Evolutionary conservation across 495 filamentous ascomycete genomes (phyloP).

Genomic region (Penicillium diatomitis): DNA sequence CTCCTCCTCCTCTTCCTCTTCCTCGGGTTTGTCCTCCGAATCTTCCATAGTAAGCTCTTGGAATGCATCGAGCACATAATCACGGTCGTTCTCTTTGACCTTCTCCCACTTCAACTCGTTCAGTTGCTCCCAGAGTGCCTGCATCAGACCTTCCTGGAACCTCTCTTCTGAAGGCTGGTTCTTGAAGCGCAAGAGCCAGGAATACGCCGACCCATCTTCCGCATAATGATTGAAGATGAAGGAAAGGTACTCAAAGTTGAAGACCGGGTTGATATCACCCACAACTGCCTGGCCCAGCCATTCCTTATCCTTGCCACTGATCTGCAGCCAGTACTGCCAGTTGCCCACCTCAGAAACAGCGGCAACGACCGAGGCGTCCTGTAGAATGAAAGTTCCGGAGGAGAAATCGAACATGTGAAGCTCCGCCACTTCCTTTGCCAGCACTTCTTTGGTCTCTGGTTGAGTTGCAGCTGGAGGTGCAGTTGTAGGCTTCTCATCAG

Average conservation of each 20-base stretch:
- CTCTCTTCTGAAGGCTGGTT: constrained; percentile 68
- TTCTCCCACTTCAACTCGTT: constrained; percentile 94
- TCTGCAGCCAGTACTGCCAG: constrained; percentile 96
- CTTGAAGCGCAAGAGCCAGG: constrained; percentile 90
- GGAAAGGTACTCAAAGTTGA: constrained; percentile 95
- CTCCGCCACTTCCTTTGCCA: constrained; percentile 71
- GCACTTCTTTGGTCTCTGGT: constrained; percentile 61
- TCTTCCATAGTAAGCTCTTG: constrained; percentile 93
- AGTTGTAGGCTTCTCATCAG: constrained; percentile 21
- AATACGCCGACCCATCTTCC: constrained; percentile 81
- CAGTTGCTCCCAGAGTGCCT: constrained; percentile 92
- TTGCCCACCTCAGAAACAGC: constrained; percentile 77
- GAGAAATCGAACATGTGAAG: constrained; percentile 89
- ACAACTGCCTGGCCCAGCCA: constrained; percentile 85
- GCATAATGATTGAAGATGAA: constrained; percentile 98
- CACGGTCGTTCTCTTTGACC: constrained; percentile 80
- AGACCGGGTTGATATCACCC: constrained; percentile 92
- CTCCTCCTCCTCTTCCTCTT: constrained; percentile 54
- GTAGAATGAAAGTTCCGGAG: constrained; percentile 71
- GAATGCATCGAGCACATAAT: constrained; percentile 94
- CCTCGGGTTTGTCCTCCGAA: constrained; percentile 45
- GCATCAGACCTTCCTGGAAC: constrained; percentile 92
- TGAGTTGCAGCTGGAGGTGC: constrained; percentile 50
- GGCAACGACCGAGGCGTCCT: constrained; percentile 65
- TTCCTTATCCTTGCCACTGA: constrained; percentile 63